These are phyloP conservation scores for Termitomyces sp. DNA, from an alignment of 768 basidiomycete species.

Conservation along the genomic window DNA sequence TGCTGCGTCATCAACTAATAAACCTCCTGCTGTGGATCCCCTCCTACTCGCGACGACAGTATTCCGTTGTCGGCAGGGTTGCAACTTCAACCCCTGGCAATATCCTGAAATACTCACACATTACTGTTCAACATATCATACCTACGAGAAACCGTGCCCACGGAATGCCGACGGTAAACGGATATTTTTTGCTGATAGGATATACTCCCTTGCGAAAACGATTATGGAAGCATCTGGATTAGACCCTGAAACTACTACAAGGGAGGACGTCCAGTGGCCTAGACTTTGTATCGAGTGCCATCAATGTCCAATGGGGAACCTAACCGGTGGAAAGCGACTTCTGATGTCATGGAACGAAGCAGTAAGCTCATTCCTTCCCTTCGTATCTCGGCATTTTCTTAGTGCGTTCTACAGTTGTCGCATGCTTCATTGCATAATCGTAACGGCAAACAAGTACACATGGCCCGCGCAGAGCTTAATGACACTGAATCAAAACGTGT, in stretches of 20 bases:
- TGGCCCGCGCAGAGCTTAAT: neutral
- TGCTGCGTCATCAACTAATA: neutral
- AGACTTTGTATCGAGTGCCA: constrained; percentile 4
- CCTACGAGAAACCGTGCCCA: neutral
- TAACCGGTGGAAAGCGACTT: neutral
- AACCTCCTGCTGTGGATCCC: neutral
- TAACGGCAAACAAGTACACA: neutral
- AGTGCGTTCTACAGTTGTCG: neutral
- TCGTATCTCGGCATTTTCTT: neutral
- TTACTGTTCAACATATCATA: neutral
- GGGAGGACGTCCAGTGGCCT: neutral
- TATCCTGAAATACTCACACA: neutral
- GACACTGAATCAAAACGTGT: neutral
- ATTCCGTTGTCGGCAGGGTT: neutral
- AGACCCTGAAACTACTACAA: neutral
- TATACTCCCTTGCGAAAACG: neutral
- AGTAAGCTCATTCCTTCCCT: neutral
- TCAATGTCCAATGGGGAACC: neutral
- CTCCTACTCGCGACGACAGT: neutral
- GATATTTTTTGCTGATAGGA: neutral
- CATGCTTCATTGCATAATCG: neutral
- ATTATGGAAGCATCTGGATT: constrained; percentile 8
- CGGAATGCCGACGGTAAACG: neutral
- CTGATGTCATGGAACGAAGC: constrained; percentile 5
- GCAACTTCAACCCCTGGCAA: neutral